phyloP scores from a whole-genome alignment of 2,329 filamentous ascomycete species.

The Sphaceloma murrayae region DNA sequence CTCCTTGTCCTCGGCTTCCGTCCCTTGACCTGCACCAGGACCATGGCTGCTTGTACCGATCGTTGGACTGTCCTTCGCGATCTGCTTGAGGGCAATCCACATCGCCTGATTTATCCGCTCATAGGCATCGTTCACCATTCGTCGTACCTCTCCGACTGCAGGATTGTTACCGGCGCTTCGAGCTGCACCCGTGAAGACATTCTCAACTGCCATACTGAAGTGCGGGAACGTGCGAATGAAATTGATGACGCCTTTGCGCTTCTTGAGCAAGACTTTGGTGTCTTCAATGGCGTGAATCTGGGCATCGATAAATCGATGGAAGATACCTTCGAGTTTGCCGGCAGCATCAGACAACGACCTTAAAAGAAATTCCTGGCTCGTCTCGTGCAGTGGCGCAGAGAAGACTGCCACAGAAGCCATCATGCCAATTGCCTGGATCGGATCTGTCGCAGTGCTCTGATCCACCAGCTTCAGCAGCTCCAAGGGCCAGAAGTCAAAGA shows the following conservation, averaged over 20 bases:
- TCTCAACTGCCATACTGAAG: conserved; percentile 75
- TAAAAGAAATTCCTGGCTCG: conserved; percentile 85
- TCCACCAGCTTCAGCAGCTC: conserved; percentile 74
- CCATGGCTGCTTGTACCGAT: conserved; percentile 44
- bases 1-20: conserved; percentile 85
- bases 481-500: conserved; percentile 71
- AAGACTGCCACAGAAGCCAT: conserved; percentile 72
- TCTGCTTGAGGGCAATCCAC: conserved; percentile 95
- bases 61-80: conserved; percentile 61
- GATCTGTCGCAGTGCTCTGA: conserved; percentile 72
- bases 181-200: conserved; percentile 54
- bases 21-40: conserved; percentile 32
- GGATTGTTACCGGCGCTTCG: conserved; percentile 39
- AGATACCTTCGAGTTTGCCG: conserved; percentile 61
- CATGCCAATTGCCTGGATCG: conserved; percentile 85
- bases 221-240: conserved; percentile 91
- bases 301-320: conserved; percentile 84
- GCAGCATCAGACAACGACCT: conserved; percentile 64
- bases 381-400: conserved; percentile 68
- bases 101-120: conserved; percentile 82
- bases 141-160: conserved; percentile 53
- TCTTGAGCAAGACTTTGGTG: conserved; percentile 98
- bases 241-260: conserved; percentile 89
- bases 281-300: conserved; percentile 95
- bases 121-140: conserved; percentile 78